A percentile compares a stretch with the other conserved stretches of the same genome.
These are phyloP conservation scores for Turnera subulata DNA, from an alignment of 345 rosid species.

Conservation along the genomic window DNA sequence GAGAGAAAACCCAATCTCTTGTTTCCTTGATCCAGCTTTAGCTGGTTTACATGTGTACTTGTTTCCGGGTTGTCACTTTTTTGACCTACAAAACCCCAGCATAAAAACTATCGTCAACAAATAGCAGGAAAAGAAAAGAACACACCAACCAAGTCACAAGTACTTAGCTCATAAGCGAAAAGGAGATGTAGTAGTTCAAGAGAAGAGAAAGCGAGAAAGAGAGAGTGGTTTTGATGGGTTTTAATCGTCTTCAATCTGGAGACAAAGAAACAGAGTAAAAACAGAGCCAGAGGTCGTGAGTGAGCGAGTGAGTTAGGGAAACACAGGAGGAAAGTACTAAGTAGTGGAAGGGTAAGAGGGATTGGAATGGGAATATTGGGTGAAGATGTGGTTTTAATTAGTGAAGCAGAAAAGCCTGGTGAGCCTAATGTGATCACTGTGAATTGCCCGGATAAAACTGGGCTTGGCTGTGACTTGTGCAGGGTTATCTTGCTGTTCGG, in stretches of 20 bases:
- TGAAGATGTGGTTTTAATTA: conserved; percentile 54
- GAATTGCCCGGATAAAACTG: conserved; percentile 70
- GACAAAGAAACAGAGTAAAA: not conserved
- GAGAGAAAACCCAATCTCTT: too few species aligned
- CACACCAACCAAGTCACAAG: not conserved
- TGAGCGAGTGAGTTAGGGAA: not conserved
- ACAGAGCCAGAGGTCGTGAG: conserved; percentile 3
- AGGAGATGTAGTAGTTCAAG: too few species aligned
- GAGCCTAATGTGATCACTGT: conserved; percentile 49
- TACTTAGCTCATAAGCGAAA: not conserved
- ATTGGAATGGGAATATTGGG: conserved; percentile 42
- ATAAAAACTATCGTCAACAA: not conserved
- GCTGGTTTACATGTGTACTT: too few species aligned
- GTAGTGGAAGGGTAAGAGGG: not conserved
- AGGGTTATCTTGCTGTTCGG: conserved; percentile 56
- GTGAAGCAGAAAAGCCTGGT: conserved; percentile 34
- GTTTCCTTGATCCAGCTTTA: too few species aligned
- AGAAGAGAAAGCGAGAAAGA: too few species aligned
- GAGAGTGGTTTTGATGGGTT: too few species aligned
- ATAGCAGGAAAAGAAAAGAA: too few species aligned
- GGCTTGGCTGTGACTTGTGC: conserved; percentile 69
- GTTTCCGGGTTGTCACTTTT: too few species aligned
- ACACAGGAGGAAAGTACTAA: not conserved
- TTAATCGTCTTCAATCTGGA: too few species aligned
- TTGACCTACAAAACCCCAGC: too few species aligned